These are phyloP conservation scores for Davidsoniella australis DNA, from an alignment of 2,329 filamentous ascomycete genomes.

Conservation along the genomic window DNA sequence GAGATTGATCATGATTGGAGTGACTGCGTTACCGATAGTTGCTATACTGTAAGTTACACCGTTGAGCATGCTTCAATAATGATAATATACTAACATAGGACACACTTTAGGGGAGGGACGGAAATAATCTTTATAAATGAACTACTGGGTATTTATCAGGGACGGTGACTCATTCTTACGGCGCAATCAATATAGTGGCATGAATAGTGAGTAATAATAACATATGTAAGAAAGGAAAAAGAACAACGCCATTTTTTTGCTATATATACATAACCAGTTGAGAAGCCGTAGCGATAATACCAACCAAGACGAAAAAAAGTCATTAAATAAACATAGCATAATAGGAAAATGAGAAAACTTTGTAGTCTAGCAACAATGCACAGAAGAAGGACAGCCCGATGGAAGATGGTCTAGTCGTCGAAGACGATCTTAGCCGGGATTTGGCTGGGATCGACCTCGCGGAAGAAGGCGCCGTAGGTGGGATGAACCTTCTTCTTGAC, in stretches of 20 bases:
- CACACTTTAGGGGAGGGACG: not conserved
- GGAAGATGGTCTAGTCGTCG: slow-evolving; percentile 21
- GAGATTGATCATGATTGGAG: slow-evolving; percentile 30
- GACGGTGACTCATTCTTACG: not conserved
- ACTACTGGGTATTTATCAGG: not conserved
- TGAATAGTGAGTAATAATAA: no score
- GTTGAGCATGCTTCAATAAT: slow-evolving; percentile 4
- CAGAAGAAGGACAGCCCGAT: not conserved
- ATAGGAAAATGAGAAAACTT: not conserved
- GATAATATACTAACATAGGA: not conserved
- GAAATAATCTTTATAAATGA: slow-evolving; percentile 8
- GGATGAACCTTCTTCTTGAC: slow-evolving; percentile 98
- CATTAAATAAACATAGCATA: not conserved
- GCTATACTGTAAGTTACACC: slow-evolving; percentile 39
- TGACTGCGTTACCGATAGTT: slow-evolving; percentile 33
- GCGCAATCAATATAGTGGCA: no score
- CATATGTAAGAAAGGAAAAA: not conserved
- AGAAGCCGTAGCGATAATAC: not conserved
- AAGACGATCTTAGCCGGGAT: slow-evolving; percentile 87
- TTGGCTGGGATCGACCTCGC: slow-evolving; percentile 69
- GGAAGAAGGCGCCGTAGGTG: slow-evolving; percentile 89
- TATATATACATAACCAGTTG: slow-evolving; percentile 3
- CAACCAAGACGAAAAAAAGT: not conserved
- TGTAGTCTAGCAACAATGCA: slow-evolving; percentile 1
- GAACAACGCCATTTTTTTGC: slow-evolving; percentile 1